Evolutionary conservation across 192 early-diverging fungal species (phyloP), one percentile per base, ranked within the genome.

Genomic region (Phlyctochytrium bullatum): DNA sequence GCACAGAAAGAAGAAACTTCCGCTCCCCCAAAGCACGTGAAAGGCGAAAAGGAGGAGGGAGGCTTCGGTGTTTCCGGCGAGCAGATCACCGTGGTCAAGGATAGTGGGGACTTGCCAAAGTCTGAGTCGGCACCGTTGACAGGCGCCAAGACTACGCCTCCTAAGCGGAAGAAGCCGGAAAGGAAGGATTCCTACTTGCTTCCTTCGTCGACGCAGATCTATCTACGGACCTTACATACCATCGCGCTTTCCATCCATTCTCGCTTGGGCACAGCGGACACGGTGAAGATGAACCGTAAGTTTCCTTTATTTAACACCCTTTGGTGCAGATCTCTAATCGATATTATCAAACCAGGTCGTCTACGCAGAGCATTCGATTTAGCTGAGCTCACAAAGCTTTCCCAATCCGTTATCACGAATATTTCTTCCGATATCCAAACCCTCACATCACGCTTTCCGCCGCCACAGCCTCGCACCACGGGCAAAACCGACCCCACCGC

Each of bases 291-390:
- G 6, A 80, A 80, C 61, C 73, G 76, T 28, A 64, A 68, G 59
- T 34, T n/a, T 4, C 6, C 23, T 29, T 12, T 14, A 16, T 51
- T 14, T 51, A 14, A 0, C n/a, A n/a, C n/a, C n/a, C n/a, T n/a
- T n/a, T n/a, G n/a, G n/a, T n/a, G n/a, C n/a, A n/a, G n/a, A n/a
- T n/a, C n/a, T n/a, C n/a, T n/a, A n/a, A n/a, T n/a, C n/a, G n/a
- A n/a, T n/a, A n/a, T n/a, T n/a, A n/a, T n/a, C n/a, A n/a, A n/a
- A n/a, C 23, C 2, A 66, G 65, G 65, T 33, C 67, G 67, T 23
- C 61, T 80, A 35, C 65, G 73, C 12, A 64, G 76, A 6, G 34
- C 61, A 16, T 80, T 80, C 63, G 73, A 80, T 33, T 23, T 80
- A 4, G 34, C 52, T 0, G 77, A 78, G 52, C 68, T 80, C 31